Percentiles rank a stretch among this genome's conserved stretches.
Conservation (phyloP, 352 stramenopile species). For the Phytophthora ramorum region DNA sequence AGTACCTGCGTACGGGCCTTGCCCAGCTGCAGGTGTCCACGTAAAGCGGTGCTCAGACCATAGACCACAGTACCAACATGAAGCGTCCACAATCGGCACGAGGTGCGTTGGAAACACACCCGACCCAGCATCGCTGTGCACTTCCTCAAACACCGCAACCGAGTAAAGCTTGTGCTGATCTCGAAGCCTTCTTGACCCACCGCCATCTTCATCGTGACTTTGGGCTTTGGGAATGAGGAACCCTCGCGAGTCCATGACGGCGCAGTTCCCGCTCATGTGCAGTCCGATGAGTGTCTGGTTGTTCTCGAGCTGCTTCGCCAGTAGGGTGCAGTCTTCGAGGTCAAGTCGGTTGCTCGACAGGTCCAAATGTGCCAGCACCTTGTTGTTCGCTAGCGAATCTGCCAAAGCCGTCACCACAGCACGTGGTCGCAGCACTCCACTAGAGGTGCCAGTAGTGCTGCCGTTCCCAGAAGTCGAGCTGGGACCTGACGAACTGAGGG, state of each 20-base stretch:
- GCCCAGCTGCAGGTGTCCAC: conserved; percentile 53
- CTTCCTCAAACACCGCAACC: conserved; percentile 76
- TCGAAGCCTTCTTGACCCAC: conserved; percentile 40
- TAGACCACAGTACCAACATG: conserved; percentile 81
- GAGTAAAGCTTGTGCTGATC: conserved; percentile 85
- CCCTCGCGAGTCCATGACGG: conserved; percentile 64
- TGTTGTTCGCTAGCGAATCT: conserved; percentile 79
- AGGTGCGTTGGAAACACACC: conserved; percentile 61
- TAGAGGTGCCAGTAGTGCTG: neutral
- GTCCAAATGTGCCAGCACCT: conserved; percentile 72
- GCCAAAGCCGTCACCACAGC: conserved; percentile 62
- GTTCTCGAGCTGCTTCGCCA: conserved; percentile 66
- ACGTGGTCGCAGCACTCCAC: conserved; percentile 38
- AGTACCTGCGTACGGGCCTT: conserved; percentile 47
- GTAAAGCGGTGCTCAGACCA: conserved; percentile 81
- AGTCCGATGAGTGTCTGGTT: conserved; percentile 81
- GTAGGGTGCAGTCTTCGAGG: conserved; percentile 59
- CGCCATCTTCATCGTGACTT: conserved; percentile 35
- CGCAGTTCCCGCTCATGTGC: conserved; percentile 83
- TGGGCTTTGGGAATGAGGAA: conserved; percentile 67
- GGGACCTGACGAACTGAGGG: conserved; percentile 51
- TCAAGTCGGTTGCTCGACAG: conserved; percentile 79
- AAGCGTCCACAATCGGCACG: conserved; percentile 62
- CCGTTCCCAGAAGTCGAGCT: conserved; percentile 7
- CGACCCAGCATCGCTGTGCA: conserved; percentile 63